Evolutionary conservation across 1,284 basidiomycete genomes (phyloP), one percentile per base, ranked within the genome.

Genomic region (Acaromyces ingoldii): DNA sequence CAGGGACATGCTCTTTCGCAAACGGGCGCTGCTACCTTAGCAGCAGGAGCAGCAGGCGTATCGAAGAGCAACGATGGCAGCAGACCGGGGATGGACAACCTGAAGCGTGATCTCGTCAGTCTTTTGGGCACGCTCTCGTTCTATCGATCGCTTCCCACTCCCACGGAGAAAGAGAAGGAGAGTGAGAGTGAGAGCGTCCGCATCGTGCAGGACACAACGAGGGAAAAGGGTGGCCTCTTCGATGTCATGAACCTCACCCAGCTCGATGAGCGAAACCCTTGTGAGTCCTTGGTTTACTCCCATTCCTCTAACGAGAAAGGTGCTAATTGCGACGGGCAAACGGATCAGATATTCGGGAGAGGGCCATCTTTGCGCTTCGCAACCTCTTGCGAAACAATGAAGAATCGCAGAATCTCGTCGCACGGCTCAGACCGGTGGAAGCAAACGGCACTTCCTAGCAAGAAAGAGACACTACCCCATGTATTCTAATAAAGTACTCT

Each of bases 301-400:
- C 25, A 25, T 38, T 13, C 3, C 29, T n/a, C n/a, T n/a, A n/a
- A n/a, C n/a, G n/a, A n/a, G n/a, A n/a, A n/a, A n/a, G n/a, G n/a
- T n/a, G n/a, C n/a, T n/a, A n/a, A n/a, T n/a, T n/a, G n/a, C n/a
- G n/a, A n/a, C n/a, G n/a, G n/a, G n/a, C n/a, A n/a, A n/a, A n/a
- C n/a, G n/a, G n/a, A n/a, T n/a, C 44, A 70, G 65, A 73, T 38
- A 71, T 73, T 53, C 62, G 69, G 15, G 70, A 73, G 36, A 67
- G 70, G 33, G 70, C 70, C 24, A 64, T 73, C 43, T 70, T 73
- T 49, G 53, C 70, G 29, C 58, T 73, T 28, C 52, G 69, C 9
- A 63, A 70, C 33, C 51, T 73, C 34, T 57, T 73, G 10, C 64
- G 58, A 6, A 49, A 49, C 22, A 73, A 73, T 42, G 28, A 30